phyloP scores from a whole-genome alignment of 768 basidiomycete species.

The Roridomyces roridus region DNA sequence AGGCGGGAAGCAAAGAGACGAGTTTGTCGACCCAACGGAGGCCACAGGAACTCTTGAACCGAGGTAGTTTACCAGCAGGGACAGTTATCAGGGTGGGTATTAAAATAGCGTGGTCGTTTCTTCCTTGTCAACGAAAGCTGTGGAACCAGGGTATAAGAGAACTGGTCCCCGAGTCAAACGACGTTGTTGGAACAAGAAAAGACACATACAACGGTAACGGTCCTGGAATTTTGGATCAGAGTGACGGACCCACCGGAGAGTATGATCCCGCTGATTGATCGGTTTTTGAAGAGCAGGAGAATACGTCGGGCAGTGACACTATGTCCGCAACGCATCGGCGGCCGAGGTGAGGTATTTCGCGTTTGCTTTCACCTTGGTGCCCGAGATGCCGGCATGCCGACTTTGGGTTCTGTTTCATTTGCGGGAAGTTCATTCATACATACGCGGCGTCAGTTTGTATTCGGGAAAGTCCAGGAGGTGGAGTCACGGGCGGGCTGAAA shows the following conservation, averaged over 20 bases:
- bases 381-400: constrained; percentile 16
- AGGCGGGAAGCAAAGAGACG: constrained; percentile 3
- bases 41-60: background rate
- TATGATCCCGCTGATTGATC: constrained; percentile 8
- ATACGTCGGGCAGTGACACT: background rate
- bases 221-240: background rate
- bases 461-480: too few species aligned
- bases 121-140: background rate
- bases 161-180: background rate
- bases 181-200: background rate
- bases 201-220: background rate
- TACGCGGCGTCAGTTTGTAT: background rate
- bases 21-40: background rate
- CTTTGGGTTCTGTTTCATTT: background rate
- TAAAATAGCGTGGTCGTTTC: constrained; percentile 2
- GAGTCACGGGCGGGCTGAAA: constrained; percentile 4
- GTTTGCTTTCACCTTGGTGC: background rate
- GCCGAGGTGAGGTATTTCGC: background rate
- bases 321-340: constrained; percentile 1
- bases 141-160: background rate
- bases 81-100: background rate
- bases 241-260: too few species aligned
- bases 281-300: background rate
- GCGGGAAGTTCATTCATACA: background rate
- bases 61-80: background rate